Base-by-base conservation (phyloP, 495 filamentous ascomycete species). In the Aspergillus ellipticus region DNA sequence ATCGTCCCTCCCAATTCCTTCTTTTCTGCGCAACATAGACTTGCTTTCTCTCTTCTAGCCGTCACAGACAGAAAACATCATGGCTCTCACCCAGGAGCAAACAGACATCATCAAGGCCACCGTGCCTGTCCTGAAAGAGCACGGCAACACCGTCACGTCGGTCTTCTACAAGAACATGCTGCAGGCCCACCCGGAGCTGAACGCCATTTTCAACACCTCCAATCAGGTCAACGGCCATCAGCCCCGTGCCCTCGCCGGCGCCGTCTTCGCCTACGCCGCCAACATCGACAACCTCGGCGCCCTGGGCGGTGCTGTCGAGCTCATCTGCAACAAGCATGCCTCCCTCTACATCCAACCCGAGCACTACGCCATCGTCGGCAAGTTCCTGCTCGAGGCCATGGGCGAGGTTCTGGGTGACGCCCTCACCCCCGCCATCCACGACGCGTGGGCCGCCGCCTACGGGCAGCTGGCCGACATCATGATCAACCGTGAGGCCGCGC, bases 321-420 rank as follows among this genome's bases (percentile, higher is more conserved):
- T 84, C 59, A 89, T 92, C 64, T 84, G 85, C 64, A 79, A 88
- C 68, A 90, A 89, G 70, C 88, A 92, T 59, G 87, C 82, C 42
- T 87, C 83, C 0, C 80, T 90, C 28, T 83, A 83, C 68, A 83
- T 92, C 60, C 69, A 79, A 53, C 81, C 88, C 20, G 85, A 80
- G 7, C 79, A 87, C 55, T 90, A 90, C 72, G 64, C 79, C 42
- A 80, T 88, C 48, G 88, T 92, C 26, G 88, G 83, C 52, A 79
- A 78, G 60, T 78, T 82, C 69, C 79, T 90, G 7, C 76, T 92
- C 49, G 80, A 78, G 48, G 85, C 86, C 28, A 87, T 92, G 74
- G 80, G 79, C 49, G 64, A 80, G 47, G 84, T 90, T 0, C 79
- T 90, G 1, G 85, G 86, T 11, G 78, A 80, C 17, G 87, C 86